Percentiles rank a stretch among this genome's conserved stretches.
phyloP scores from a whole-genome alignment of 495 filamentous ascomycete genomes.

The Trichoderma reesei region DNA sequence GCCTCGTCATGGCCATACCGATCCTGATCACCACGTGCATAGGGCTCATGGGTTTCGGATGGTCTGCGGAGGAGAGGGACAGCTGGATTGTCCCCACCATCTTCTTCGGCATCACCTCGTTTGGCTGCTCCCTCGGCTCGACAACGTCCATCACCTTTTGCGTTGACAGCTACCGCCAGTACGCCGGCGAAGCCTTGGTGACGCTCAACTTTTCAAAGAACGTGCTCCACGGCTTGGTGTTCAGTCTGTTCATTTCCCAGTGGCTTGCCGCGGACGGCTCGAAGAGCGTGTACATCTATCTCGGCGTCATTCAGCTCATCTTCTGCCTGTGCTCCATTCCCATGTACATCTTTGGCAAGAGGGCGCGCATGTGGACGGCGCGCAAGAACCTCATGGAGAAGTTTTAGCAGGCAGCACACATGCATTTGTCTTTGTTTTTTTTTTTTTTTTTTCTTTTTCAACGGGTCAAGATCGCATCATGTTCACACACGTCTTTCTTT shows the following conservation, averaged over 20 bases:
- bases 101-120: constrained; percentile 88
- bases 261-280: constrained; percentile 72
- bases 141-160: constrained; percentile 95
- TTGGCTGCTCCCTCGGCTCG: constrained; percentile 83
- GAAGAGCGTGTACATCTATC: constrained; percentile 66
- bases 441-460: background rate
- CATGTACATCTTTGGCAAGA: constrained; percentile 94
- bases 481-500: background rate
- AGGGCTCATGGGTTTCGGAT: constrained; percentile 89
- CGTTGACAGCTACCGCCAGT: constrained; percentile 88
- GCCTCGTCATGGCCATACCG: constrained; percentile 83
- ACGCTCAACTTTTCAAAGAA: constrained; percentile 95
- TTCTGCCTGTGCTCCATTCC: constrained; percentile 69
- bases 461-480: too few relatives aligned
- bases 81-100: constrained; percentile 85
- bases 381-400: constrained; percentile 82
- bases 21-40: constrained; percentile 70
- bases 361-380: constrained; percentile 93
- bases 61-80: constrained; percentile 67
- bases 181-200: constrained; percentile 89
- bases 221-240: constrained; percentile 79
- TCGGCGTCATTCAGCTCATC: constrained; percentile 81
- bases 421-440: background rate
- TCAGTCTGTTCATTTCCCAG: constrained; percentile 80
- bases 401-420: constrained; percentile 38